A percentile compares a stretch with the other conserved stretches of the same genome.
Conservation (phyloP, 306 rosid species). For the Spatholobus suberectus region DNA sequence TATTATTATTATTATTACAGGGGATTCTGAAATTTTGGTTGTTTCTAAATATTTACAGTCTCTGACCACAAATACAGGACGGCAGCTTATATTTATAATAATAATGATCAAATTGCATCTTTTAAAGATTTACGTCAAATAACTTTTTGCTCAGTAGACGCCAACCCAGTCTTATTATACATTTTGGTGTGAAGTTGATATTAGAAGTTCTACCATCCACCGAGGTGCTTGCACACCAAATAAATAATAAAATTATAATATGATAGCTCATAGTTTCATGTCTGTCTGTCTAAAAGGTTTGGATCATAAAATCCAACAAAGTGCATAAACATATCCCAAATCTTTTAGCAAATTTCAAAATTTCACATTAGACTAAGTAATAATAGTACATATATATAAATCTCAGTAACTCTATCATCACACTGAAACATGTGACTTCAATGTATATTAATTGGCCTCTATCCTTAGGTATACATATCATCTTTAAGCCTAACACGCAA, state of each 20-base stretch:
- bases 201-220: neutral
- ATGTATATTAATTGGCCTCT: neutral
- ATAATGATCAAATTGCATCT: neutral
- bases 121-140: no score
- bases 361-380: neutral
- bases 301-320: conserved; percentile 14
- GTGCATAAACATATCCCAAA: neutral
- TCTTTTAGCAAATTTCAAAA: neutral
- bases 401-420: neutral
- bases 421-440: neutral
- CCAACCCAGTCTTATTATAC: neutral
- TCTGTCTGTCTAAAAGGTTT: neutral
- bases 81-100: neutral
- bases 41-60: neutral
- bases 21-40: neutral
- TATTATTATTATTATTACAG: no score
- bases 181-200: neutral
- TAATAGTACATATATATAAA: conserved; percentile 9
- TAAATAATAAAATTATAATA: neutral
- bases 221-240: neutral
- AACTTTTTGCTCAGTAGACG: neutral
- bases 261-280: neutral
- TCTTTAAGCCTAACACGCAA: conserved; percentile 15
- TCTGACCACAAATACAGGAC: neutral
- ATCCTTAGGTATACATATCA: neutral